These are phyloP conservation scores for Cyberlindnera saturnus DNA, from an alignment of 805 yeast species.

Conservation along the genomic window DNA sequence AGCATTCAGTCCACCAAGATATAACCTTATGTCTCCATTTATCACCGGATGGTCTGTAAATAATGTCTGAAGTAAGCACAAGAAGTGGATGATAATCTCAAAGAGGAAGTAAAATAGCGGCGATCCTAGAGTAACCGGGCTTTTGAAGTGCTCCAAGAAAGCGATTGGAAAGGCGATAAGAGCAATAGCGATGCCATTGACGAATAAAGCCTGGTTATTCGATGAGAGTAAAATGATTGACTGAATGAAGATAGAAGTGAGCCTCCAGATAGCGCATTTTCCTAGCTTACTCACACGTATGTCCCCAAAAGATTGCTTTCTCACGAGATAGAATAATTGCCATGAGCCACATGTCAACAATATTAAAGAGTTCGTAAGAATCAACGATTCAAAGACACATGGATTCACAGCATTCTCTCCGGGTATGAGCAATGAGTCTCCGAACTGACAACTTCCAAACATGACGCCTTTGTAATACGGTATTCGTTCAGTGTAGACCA, in stretches of 20 bases:
- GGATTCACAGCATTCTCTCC: constrained; percentile 23
- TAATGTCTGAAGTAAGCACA: constrained; percentile 36
- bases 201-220: not conserved
- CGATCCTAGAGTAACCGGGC: constrained; percentile 54
- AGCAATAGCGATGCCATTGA: constrained; percentile 14
- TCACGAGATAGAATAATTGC: constrained; percentile 10
- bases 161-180: constrained; percentile 37
- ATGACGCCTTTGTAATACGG: not conserved
- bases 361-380: constrained; percentile 7
- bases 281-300: constrained; percentile 14
- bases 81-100: constrained; percentile 37
- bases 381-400: constrained; percentile 15
- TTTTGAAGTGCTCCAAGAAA: constrained; percentile 35
- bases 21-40: constrained; percentile 20
- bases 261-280: constrained; percentile 10
- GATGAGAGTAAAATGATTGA: constrained; percentile 3
- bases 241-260: constrained; percentile 9
- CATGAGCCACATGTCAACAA: constrained; percentile 12
- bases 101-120: constrained; percentile 73
- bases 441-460: constrained; percentile 6
- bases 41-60: constrained; percentile 25
- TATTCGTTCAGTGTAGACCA: no score
- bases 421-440: constrained; percentile 14
- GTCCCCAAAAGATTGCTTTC: constrained; percentile 1
- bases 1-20: constrained; percentile 6